phyloP scores from a whole-genome alignment of 331 rosid genomes.

The Acacia pycnantha region DNA sequence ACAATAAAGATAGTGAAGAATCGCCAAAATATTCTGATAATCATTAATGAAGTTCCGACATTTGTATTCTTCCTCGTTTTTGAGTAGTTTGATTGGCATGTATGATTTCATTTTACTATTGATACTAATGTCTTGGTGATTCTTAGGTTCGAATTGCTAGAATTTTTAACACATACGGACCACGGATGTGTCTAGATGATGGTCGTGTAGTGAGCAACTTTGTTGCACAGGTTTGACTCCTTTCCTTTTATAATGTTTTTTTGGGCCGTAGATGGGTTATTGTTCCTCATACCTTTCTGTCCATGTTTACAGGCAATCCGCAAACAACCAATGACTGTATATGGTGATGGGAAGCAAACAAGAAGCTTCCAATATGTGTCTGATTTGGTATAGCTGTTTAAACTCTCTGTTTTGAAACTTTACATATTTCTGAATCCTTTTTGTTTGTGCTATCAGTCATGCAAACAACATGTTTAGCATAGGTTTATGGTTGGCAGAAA shows the following conservation, averaged over 20 bases:
- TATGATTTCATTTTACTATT: constrained; percentile 6
- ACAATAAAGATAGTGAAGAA: neutral
- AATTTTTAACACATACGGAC: constrained; percentile 95
- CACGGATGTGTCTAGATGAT: constrained; percentile 98
- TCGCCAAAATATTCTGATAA: neutral
- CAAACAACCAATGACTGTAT: constrained; percentile 88
- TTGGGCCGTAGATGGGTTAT: neutral
- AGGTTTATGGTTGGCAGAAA: neutral
- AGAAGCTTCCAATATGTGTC: constrained; percentile 99
- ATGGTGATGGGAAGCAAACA: constrained; percentile 98
- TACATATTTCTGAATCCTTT: constrained; percentile 6
- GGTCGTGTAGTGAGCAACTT: constrained; percentile 99
- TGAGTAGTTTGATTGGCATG: neutral
- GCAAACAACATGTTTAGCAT: constrained; percentile 8
- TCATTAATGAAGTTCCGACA: neutral
- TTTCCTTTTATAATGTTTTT: neutral
- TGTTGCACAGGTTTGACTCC: constrained; percentile 89
- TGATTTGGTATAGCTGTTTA: constrained; percentile 65
- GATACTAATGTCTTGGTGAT: constrained; percentile 30
- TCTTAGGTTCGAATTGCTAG: constrained; percentile 98
- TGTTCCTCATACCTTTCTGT: constrained; percentile 7
- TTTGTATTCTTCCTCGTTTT: neutral
- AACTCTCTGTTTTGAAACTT: neutral
- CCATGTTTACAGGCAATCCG: constrained; percentile 75
- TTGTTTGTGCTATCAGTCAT: neutral